These are phyloP conservation scores for Irpex lacteus DNA, from an alignment of 1,284 basidiomycete genomes.

Conservation along the genomic window DNA sequence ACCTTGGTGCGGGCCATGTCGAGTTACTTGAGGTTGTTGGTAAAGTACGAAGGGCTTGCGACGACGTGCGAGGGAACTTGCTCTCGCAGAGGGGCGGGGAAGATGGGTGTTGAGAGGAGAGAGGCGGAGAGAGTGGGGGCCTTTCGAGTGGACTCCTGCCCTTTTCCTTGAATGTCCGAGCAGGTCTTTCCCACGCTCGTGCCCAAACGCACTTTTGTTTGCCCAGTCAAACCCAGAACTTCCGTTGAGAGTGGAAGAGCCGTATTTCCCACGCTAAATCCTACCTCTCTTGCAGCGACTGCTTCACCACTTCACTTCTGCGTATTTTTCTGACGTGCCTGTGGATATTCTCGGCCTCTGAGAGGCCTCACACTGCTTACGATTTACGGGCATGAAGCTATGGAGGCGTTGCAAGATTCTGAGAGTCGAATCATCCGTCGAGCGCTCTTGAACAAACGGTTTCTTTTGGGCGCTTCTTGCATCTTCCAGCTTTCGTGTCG, in stretches of 20 bases:
- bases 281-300: neutral
- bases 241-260: neutral
- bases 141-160: constrained; percentile 19
- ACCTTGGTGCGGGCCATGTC: constrained; percentile 78
- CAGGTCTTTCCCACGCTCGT: constrained; percentile 29
- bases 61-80: constrained; percentile 13
- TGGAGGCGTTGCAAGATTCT: neutral
- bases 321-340: neutral
- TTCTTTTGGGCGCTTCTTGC: neutral
- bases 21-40: constrained; percentile 21
- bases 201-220: constrained; percentile 14
- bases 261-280: constrained; percentile 1
- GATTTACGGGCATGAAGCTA: neutral
- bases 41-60: constrained; percentile 21
- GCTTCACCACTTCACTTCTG: neutral
- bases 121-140: constrained; percentile 22
- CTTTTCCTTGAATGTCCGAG: constrained; percentile 29
- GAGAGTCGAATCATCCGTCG: neutral
- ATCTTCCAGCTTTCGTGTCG: constrained; percentile 1
- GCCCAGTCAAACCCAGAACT: constrained; percentile 15
- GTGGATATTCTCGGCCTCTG: too few relatives aligned
- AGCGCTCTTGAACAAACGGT: neutral
- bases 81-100: constrained; percentile 14
- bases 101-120: constrained; percentile 30
- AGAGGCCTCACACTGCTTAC: neutral